Base-by-base conservation (phyloP, 2,329 filamentous ascomycete species). In the Diaporthe batatas region DNA sequence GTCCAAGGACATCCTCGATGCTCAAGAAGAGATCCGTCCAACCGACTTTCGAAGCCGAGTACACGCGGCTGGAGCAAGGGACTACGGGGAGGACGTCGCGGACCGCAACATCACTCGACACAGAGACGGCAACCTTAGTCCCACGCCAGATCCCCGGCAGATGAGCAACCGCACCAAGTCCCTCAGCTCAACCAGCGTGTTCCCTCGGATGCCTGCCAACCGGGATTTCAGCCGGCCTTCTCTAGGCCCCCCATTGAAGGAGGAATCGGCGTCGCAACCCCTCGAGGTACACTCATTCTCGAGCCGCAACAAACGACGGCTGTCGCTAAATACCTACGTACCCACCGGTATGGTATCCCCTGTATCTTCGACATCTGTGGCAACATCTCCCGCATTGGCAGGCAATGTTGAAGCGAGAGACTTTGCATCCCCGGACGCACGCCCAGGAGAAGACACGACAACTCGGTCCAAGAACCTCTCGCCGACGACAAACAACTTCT, bases 11-110 rank as follows among this genome's bases (percentile, higher is more conserved):
- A 79, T 91, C 0, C 82, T 91, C 2, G 90, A 91, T 75, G 89
- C 89, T 0, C 87, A 89, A 73, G 87, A 87, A 0, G 86, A 83
- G 34, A 82, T 91, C 51, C 85, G 79, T 36, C 84, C 85, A 0
- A 80, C 83, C 2, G 83, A 88, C 73, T 90, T 90, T 75, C 81
- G 81, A 62, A 81, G 82, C 12, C 83, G 88, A 21, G 76, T 90
- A 3, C 79, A 84, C 70, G 88, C 89, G 0, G 78, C 87, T 0
- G 89, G 89, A 1, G 81, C 83, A 0, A 83, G 85, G 55, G 86
- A 88, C 65, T 91, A 90, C 75, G 90, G 87, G n/a, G 91, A 92
- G 78, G 90, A 91, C 77, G 89, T 92, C 1, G 90, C 89, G 1
- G 89, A 91, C 75, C 84, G 91, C 44, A 92, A 92, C 74, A 82